Evolutionary conservation across 768 basidiomycete genomes (phyloP), one percentile per base, ranked within the genome.

Genomic region (Suillus luteus): DNA sequence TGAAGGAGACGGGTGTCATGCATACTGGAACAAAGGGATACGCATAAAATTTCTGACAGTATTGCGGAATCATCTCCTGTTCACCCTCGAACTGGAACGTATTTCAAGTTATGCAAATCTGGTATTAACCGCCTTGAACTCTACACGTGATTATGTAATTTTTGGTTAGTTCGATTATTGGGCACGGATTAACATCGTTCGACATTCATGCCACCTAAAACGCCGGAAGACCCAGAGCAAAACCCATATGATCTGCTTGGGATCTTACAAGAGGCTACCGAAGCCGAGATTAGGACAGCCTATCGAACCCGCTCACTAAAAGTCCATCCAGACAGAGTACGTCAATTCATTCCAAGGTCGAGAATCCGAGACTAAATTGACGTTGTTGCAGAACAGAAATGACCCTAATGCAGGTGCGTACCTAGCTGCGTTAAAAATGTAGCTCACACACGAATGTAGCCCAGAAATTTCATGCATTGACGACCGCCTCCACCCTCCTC

Each of bases 281-380:
- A 93, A 64, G 83, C 85, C 59, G 92, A 93, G 66, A 91, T 95
- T 60, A 83, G 85, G 63, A 91, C 87, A 3, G 91, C 92, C 0
- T 95, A 93, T 68, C 83, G 92, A 46, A 82, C 91, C 64, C 81
- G 85, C 35, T 93, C 93, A 1, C 81, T 92, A 69, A 93, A 92
- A 78, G 91, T 93, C 41, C 93, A 95, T 76, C 93, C 93, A 35
- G 93, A 94, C 72, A 85, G 91, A 71, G 92, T 92, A 67, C 66
- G 85, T 82, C 65, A 65, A 11, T 46, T 52, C 27, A 52, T 37
- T 68, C 65, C 59, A 41, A 66, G 54, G 66, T 65, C 33, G 22
- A 60, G 22, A 12, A 22, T 14, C 2, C 4, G 22, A 14, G n/a
- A 41, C 69, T 71, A n/a, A 66, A 44, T 59, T 44, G 59, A 67